These are phyloP conservation scores for Carallia brachiata DNA, from an alignment of 345 rosid species.

Conservation along the genomic window DNA sequence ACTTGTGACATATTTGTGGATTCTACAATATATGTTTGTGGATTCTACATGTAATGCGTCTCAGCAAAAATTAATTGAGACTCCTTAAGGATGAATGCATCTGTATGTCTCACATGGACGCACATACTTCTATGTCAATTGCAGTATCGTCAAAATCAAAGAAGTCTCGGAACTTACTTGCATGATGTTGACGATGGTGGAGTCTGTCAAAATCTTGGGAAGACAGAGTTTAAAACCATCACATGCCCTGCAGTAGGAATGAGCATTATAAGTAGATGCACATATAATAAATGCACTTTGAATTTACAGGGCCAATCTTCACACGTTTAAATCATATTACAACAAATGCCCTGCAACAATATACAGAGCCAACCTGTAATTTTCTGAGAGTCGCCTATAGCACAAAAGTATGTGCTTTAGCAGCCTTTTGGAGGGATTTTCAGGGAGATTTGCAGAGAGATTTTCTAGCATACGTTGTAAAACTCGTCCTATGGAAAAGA, in stretches of 20 bases:
- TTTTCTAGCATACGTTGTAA: slow-evolving; percentile 28
- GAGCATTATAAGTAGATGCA: background rate
- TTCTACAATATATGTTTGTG: no score
- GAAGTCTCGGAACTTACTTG: background rate
- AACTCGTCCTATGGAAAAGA: slow-evolving; percentile 20
- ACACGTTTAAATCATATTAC: background rate
- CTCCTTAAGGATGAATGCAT: no score
- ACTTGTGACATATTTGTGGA: no score
- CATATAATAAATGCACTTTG: no score
- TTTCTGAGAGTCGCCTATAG: slow-evolving; percentile 46
- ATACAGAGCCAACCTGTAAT: slow-evolving; percentile 37
- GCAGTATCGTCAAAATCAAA: background rate
- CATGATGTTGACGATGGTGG: slow-evolving; percentile 1
- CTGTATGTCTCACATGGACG: no score
- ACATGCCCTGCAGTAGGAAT: slow-evolving; percentile 9
- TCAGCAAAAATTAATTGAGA: background rate
- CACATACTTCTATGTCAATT: no score
- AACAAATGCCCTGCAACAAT: background rate
- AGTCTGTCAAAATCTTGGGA: background rate
- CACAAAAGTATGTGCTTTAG: slow-evolving; percentile 38
- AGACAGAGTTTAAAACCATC: background rate
- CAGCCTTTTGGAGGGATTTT: slow-evolving; percentile 21
- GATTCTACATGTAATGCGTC: no score
- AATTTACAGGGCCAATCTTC: no score
- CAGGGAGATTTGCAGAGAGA: slow-evolving; percentile 4